Base-by-base conservation (phyloP, 805 yeast genomes). In the Lipomyces chichibuensis region DNA sequence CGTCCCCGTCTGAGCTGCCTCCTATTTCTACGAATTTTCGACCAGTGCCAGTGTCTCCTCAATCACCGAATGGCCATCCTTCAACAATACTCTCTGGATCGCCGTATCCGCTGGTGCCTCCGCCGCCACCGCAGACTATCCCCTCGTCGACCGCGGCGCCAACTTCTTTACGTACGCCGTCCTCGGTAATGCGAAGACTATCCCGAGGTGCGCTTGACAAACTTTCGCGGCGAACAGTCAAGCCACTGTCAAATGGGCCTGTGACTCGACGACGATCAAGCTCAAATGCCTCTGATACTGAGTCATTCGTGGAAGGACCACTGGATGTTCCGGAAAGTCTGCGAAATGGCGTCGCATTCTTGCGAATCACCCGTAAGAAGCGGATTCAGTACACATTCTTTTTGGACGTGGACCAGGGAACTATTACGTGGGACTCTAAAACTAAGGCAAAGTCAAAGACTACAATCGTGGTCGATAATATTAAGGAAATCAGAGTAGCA, bases 281-380 rank as follows among this genome's bases (percentile, higher is more conserved):
- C 20, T 46, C 64, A 17, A 32, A 72, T 52, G 33, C 66, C 65
- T 8, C 69, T 71, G 51, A 67, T 62, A 17, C 29, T 35, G 14
- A 17, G 46, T 25, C 55, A 13, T 65, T 59, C 65, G 67, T 59
- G 57, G 70, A 58, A 8, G 65, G 67, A 63, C 67, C 75, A 59
- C 66, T 75, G 33, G 82, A 80, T 13, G 84, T 89, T 0, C 81
- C 84, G 0, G 82, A 81, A 2, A 77, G 83, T n/a, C 75, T 87
- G 4, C 78, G 81, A 9, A 81, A 80, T 2, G 96, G 96, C 0
- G 74, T 90, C 17, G 83, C 87, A 1, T 78, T 91, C 67, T 75
- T 89, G 35, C 83, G 91, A 71, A 84, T 91, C 23, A 90, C 96
- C 1, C 88, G 87, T 63, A 85, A 85, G 69, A 90, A 91, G 70